Evolutionary conservation across 495 filamentous ascomycete genomes (phyloP), one percentile per base, ranked within the genome.

Genomic region (Cenococcum geophilum): DNA sequence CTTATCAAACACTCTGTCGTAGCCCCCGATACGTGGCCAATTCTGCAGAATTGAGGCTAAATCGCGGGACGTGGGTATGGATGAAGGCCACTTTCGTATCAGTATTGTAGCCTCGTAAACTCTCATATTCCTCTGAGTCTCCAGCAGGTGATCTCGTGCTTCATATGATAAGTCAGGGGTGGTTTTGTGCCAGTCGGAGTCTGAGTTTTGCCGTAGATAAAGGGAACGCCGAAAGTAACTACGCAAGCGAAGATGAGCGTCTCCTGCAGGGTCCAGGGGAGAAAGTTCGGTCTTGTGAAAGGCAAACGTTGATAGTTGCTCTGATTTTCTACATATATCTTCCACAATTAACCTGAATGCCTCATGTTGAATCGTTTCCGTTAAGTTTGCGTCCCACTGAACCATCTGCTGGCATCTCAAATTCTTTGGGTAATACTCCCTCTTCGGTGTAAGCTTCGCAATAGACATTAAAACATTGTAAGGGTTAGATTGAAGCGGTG

Each of bases 341-440:
- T 78, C 64, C 27, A 82, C 71, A 0, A 80, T 2, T 3, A 58
- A 21, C 8, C 67, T 40, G 43, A 75, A 83, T 0, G 64, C 68
- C n/a, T 85, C 82, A 65, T 82, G 74, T 58, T 88, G 85, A 2
- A 82, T 79, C 0, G 72, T 74, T 0, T 69, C 62, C 0, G 80
- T 79, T 6, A 86, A 58, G 0, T 74, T 9, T 9, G 58, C 0
- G 36, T 68, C 40, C 71, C 72, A 74, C 5, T 9, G 2, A 9
- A 73, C 67, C 4, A 34, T 55, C 53, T 74, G 64, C 67, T 70
- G 66, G n/a, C n/a, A 21, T 55, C 53, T 65, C 18, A 66, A 21
- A 40, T 59, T 57, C 12, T 16, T 49, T 0, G 71, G 71, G 67
- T 74, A 74, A 59, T 70, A 74, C 0, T 27, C 53, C 16, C 72